phyloP scores from a whole-genome alignment of 257 asterid genomes.

The Forsythia viridissima region DNA sequence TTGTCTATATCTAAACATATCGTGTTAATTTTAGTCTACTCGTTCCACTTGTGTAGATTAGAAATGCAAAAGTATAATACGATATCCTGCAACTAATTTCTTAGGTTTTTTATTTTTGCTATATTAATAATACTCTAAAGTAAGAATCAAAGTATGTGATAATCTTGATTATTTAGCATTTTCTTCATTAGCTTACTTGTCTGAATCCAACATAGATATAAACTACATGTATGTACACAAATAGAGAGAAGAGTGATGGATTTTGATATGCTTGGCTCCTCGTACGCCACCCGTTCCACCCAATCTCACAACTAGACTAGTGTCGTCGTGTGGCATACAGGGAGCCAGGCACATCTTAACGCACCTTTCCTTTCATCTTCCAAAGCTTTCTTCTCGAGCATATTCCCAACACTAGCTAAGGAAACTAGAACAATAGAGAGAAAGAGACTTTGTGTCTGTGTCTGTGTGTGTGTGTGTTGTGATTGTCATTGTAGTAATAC shows the following conservation, averaged over 20 bases:
- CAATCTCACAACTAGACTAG: neutral
- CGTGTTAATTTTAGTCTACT: neutral
- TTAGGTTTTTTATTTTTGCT: neutral
- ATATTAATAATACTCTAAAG: too few relatives aligned
- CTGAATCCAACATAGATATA: neutral
- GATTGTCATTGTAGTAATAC: neutral
- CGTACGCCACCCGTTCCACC: neutral
- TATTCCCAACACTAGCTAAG: neutral
- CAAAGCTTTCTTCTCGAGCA: neutral
- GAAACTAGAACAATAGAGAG: neutral
- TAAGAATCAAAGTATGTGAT: too few relatives aligned
- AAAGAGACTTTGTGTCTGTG: neutral
- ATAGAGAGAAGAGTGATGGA: neutral
- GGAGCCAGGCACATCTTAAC: conserved; percentile 9
- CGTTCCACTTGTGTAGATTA: neutral
- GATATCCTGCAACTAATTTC: neutral
- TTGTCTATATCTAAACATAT: neutral
- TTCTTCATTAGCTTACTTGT: neutral
- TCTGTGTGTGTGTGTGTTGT: neutral
- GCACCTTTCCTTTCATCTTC: neutral
- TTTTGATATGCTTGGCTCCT: conserved; percentile 1
- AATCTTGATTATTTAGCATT: neutral
- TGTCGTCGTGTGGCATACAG: conserved; percentile 1
- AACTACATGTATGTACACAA: neutral
- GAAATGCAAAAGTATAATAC: neutral